phyloP scores from a whole-genome alignment of 345 rosid species.

The Microcos paniculata region DNA sequence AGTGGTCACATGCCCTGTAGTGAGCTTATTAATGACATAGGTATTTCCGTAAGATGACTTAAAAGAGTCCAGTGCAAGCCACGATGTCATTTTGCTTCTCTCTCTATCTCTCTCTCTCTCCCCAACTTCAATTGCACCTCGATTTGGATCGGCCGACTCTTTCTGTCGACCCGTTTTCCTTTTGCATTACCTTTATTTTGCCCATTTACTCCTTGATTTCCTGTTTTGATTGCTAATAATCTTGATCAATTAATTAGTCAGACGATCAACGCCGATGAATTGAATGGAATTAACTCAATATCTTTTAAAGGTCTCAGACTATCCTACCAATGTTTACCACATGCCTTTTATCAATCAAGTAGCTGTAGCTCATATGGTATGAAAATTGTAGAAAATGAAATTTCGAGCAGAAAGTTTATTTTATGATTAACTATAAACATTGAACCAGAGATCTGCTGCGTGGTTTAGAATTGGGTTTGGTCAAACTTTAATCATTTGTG shows the following conservation, averaged over 20 bases:
- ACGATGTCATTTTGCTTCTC: background rate
- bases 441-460: background rate
- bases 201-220: too few relatives aligned
- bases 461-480: background rate
- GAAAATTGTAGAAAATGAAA: background rate
- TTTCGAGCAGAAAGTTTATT: background rate
- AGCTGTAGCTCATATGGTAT: too few relatives aligned
- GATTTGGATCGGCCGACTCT: background rate
- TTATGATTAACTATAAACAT: background rate
- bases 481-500: conserved; percentile 5
- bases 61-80: background rate
- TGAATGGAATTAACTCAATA: too few relatives aligned
- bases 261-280: too few relatives aligned
- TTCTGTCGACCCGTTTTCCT: background rate
- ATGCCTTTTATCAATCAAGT: too few relatives aligned
- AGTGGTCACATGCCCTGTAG: conserved; percentile 5
- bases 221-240: too few relatives aligned
- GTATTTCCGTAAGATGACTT: background rate
- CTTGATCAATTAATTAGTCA: too few relatives aligned
- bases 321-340: too few relatives aligned
- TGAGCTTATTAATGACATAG: background rate
- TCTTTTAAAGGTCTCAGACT: too few relatives aligned
- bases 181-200: too few relatives aligned
- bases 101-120: too few relatives aligned
- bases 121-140: background rate